Conservation (phyloP, 345 rosid species). For the Salix viminalis region DNA sequence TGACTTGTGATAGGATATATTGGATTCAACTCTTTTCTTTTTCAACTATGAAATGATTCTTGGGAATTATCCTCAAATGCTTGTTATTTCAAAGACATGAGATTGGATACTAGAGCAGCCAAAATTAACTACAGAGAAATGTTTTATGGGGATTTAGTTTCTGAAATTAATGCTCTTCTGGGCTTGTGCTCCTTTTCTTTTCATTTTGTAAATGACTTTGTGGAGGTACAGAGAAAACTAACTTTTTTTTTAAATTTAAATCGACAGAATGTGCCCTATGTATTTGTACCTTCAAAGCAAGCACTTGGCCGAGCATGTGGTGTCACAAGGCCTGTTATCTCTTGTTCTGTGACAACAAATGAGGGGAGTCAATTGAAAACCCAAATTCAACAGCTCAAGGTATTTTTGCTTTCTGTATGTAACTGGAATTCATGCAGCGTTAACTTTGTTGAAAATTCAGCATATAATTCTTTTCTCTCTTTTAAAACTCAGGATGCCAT, state of each 20-base stretch:
- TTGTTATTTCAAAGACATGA: neutral
- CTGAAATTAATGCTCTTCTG: neutral
- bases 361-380: constrained; percentile 84
- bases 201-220: neutral
- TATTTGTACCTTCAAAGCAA: constrained; percentile 94
- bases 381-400: constrained; percentile 88
- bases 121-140: neutral
- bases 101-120: neutral
- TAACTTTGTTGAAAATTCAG: neutral
- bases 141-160: too few relatives aligned
- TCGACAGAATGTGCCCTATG: constrained; percentile 92
- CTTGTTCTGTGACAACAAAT: constrained; percentile 78
- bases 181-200: neutral
- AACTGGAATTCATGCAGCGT: neutral
- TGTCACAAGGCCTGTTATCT: constrained; percentile 89
- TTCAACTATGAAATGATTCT: neutral
- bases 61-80: neutral
- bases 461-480: neutral
- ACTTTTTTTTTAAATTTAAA: neutral
- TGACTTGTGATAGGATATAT: neutral
- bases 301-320: constrained; percentile 98
- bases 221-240: neutral
- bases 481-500: constrained; percentile 72
- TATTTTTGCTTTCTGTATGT: constrained; percentile 7
- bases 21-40: neutral